Base-by-base conservation (phyloP, 1,139 yeast genomes). In the Candida glucosophila region DNA sequence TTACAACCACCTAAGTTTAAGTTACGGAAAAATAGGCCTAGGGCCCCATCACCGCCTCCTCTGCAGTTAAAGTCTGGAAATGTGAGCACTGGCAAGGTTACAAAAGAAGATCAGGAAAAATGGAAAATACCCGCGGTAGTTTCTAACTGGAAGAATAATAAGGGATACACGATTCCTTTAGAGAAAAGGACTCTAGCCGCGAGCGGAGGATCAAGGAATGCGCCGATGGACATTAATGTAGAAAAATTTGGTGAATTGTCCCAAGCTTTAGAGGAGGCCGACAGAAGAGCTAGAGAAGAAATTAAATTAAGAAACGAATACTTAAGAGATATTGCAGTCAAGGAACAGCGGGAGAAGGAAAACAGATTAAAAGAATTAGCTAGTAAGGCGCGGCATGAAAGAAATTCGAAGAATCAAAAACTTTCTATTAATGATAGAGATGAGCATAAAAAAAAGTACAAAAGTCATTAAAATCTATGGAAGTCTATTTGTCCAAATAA, bases 121-220 rank as follows among this genome's bases (percentile, higher is more conserved):
- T 90, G 97, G 97, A 67, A 69, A 26, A 85, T 90, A 15, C 97
- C 98, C 0, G 78, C 95, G 0, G 86, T 94, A 1, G 72, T 90
- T 1, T 88, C 97, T 2, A 86, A 85, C 49, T 90, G 98, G 98
- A 88, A 88, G 50, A 90, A 90, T 48, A 85, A 90, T 14, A 80
- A 81, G 38, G 97, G 98, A 4, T 86, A 77, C 47, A 76, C 95
- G 1, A 78, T 88, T 25, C 76, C 82, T 0, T 52, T 90, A 23
- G 95, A 86, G 30, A 80, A 81, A 43, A 60, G 97, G 32, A 59
- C 80, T 35, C 72, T 78, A 4, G 77, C 65, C 3, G 53, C 78
- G 6, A 73, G 68, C 34, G 75, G 73, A 1, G 57, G 52, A 3
- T n/a, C n/a, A n/a, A n/a, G n/a, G n/a, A n/a, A n/a, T n/a, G n/a